Conservation (phyloP, 371 early-diverging fungal genomes). For the Mortierella sp. region DNA sequence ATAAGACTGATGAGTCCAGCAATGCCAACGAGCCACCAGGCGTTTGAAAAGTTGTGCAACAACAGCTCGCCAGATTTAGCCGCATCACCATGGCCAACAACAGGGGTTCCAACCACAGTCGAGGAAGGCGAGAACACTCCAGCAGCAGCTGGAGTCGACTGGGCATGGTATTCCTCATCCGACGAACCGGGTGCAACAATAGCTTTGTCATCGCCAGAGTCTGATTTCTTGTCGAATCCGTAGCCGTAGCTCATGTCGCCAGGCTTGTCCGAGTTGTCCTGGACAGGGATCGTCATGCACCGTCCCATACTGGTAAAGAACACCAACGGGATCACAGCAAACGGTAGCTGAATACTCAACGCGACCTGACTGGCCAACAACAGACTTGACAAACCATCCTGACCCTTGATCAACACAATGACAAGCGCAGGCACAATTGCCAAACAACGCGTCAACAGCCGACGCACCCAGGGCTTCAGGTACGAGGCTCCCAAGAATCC, state of each 20-base stretch:
- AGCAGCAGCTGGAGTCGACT: not conserved
- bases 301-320: slow-evolving; percentile 70
- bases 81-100: not conserved
- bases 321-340: slow-evolving; percentile 85
- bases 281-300: slow-evolving; percentile 56
- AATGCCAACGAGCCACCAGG: slow-evolving; percentile 50
- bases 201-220: not conserved
- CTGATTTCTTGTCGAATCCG: slow-evolving; percentile 10
- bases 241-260: slow-evolving; percentile 35
- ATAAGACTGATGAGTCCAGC: slow-evolving; percentile 63
- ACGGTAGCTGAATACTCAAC: slow-evolving; percentile 82
- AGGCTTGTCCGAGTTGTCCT: slow-evolving; percentile 46
- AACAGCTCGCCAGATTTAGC: not conserved
- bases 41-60: slow-evolving; percentile 58
- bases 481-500: slow-evolving; percentile 83
- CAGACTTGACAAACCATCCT: slow-evolving; percentile 73
- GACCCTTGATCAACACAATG: slow-evolving; percentile 75
- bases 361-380: slow-evolving; percentile 85
- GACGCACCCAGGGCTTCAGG: slow-evolving; percentile 77
- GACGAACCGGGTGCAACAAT: not conserved
- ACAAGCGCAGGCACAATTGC: slow-evolving; percentile 85
- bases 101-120: not conserved
- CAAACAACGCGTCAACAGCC: slow-evolving; percentile 76
- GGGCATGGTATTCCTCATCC: slow-evolving; percentile 4
- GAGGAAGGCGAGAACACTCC: not conserved